These are phyloP conservation scores for Darksidea phi DNA, from an alignment of 495 filamentous ascomycete genomes.

Conservation along the genomic window DNA sequence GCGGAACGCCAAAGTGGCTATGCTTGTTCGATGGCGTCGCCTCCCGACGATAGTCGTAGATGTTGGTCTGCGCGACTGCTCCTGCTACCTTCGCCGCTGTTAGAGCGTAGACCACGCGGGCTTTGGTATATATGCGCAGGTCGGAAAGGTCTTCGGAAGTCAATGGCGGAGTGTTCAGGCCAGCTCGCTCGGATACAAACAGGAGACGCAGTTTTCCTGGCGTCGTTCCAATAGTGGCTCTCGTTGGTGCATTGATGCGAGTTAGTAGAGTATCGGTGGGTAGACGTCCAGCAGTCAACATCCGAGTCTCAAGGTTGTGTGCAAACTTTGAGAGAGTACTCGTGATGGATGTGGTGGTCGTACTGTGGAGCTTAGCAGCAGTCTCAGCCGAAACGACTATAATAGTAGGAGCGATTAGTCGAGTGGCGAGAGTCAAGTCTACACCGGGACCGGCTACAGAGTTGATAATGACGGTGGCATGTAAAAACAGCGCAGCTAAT, in stretches of 20 bases:
- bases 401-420: slow-evolving; percentile 75
- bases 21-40: slow-evolving; percentile 44
- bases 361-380: slow-evolving; percentile 62
- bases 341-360: slow-evolving; percentile 51
- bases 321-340: slow-evolving; percentile 56
- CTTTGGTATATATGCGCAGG: slow-evolving; percentile 73
- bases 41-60: slow-evolving; percentile 79
- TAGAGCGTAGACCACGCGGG: slow-evolving; percentile 81
- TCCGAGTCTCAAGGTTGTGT: slow-evolving; percentile 67
- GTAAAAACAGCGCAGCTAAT: slow-evolving; percentile 77
- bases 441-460: slow-evolving; percentile 71
- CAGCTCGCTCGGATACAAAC: slow-evolving; percentile 61
- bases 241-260: slow-evolving; percentile 60
- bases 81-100: slow-evolving; percentile 80
- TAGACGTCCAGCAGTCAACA: slow-evolving; percentile 72
- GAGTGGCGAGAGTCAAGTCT: slow-evolving; percentile 69
- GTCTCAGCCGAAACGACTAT: slow-evolving; percentile 76
- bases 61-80: slow-evolving; percentile 75
- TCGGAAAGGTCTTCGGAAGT: slow-evolving; percentile 70
- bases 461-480: slow-evolving; percentile 83
- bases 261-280: slow-evolving; percentile 62
- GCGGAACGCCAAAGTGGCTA: slow-evolving; percentile 78
- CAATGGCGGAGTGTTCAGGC: slow-evolving; percentile 53
- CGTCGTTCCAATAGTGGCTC: slow-evolving; percentile 60
- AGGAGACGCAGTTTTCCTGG: slow-evolving; percentile 76